These are phyloP conservation scores for Mucor plumbeus DNA, from an alignment of 371 early-diverging fungal genomes.

Conservation along the genomic window DNA sequence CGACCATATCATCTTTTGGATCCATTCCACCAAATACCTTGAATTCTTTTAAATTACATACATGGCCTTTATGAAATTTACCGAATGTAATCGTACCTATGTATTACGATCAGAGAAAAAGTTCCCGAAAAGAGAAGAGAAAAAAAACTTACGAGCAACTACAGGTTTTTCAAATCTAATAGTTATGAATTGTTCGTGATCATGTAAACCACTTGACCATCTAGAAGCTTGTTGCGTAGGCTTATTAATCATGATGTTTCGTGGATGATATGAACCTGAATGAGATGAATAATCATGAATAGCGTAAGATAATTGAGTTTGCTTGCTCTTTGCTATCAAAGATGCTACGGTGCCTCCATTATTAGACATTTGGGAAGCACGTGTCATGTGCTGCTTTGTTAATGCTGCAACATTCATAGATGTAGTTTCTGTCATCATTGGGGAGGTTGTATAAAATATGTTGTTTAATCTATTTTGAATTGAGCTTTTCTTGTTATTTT, in stretches of 20 bases:
- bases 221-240: constrained; percentile 76
- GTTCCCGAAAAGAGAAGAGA: background rate
- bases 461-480: constrained; percentile 15
- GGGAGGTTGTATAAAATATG: constrained; percentile 21
- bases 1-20: constrained; percentile 74
- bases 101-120: background rate
- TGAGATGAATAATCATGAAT: constrained; percentile 71
- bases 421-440: constrained; percentile 6
- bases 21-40: constrained; percentile 89
- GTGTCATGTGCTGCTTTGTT: constrained; percentile 19
- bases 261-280: constrained; percentile 75
- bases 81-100: constrained; percentile 91
- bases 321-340: constrained; percentile 8
- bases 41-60: constrained; percentile 97
- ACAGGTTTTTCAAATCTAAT: constrained; percentile 70
- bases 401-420: constrained; percentile 11
- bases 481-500: constrained; percentile 12
- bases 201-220: constrained; percentile 80
- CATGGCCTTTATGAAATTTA: constrained; percentile 91
- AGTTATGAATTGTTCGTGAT: constrained; percentile 78
- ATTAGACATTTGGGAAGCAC: constrained; percentile 17
- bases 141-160: constrained; percentile 67
- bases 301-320: constrained; percentile 35
- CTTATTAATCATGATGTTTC: constrained; percentile 70
- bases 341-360: constrained; percentile 3